A percentile compares a stretch with the other conserved stretches of the same genome.
Conservation (phyloP, 805 yeast species). For the Maudiozyma bulderi region DNA sequence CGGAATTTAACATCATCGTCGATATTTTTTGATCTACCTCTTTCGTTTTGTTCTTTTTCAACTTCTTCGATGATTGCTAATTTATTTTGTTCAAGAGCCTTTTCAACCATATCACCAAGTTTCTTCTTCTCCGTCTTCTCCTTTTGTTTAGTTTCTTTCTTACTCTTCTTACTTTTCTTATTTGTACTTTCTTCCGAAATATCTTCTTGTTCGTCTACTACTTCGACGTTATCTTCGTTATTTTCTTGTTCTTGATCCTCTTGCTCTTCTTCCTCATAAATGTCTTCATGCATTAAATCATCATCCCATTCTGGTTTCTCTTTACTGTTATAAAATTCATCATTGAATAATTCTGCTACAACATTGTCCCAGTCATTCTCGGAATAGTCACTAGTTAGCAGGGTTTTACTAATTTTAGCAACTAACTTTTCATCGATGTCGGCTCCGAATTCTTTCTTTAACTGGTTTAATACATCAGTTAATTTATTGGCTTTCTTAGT, state of each 20-base stretch:
- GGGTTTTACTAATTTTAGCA: conserved; percentile 60
- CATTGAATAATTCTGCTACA: conserved; percentile 78
- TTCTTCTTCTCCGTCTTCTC: conserved; percentile 54
- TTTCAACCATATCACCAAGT: conserved; percentile 59
- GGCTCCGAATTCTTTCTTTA: conserved; percentile 36
- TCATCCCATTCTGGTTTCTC: conserved; percentile 58
- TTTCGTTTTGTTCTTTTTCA: conserved; percentile 43
- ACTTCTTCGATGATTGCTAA: conserved; percentile 58
- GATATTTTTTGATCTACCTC: conserved; percentile 46
- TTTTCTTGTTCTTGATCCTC: conserved; percentile 15
- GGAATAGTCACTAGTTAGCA: conserved; percentile 81
- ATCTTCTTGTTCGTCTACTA: conserved; percentile 30
- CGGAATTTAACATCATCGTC: conserved; percentile 50
- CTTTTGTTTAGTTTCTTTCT: conserved; percentile 45
- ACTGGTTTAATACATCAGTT: conserved; percentile 46
- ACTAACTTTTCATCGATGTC: conserved; percentile 47
- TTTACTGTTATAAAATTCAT: conserved; percentile 59
- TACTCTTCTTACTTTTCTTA: conserved; percentile 33
- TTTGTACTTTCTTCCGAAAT: conserved; percentile 30
- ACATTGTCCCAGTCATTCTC: conserved; percentile 85
- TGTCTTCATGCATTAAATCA: conserved; percentile 41
- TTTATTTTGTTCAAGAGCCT: conserved; percentile 67
- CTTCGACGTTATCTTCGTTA: conserved; percentile 11
- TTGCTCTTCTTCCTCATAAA: conserved; percentile 29
- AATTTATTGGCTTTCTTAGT: conserved; percentile 68